phyloP scores from a whole-genome alignment of 352 stramenopile genomes.

The Globisporangium splendens region DNA sequence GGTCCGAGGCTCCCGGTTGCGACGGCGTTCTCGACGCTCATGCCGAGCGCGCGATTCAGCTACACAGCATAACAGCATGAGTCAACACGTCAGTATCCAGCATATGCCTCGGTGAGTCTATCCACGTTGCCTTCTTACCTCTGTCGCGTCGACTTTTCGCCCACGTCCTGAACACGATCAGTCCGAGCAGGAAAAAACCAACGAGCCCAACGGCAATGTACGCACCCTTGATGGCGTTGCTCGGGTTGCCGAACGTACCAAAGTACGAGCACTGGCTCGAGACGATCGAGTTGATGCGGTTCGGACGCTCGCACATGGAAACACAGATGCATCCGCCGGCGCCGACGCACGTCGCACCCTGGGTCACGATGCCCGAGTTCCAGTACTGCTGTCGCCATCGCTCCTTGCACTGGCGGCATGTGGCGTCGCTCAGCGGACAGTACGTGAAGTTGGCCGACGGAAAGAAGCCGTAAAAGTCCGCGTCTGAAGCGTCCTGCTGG shows the following conservation, averaged over 20 bases:
- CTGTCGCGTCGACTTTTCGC: background rate
- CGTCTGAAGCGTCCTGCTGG: background rate
- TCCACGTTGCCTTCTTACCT: slow-evolving; percentile 1
- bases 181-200: background rate
- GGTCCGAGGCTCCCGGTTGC: slow-evolving; percentile 2
- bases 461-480: slow-evolving; percentile 12
- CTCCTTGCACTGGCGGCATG: slow-evolving; percentile 10
- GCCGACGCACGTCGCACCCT: slow-evolving; percentile 1
- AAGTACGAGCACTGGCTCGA: slow-evolving; percentile 5
- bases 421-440: slow-evolving; percentile 5
- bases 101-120: too few relatives aligned
- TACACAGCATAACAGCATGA: background rate
- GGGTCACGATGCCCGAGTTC: background rate
- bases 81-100: background rate
- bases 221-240: slow-evolving; percentile 5
- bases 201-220: slow-evolving; percentile 8
- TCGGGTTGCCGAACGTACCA: background rate
- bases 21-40: background rate
- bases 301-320: slow-evolving; percentile 13
- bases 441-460: slow-evolving; percentile 17
- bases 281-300: slow-evolving; percentile 12
- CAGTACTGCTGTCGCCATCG: slow-evolving; percentile 13
- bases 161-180: slow-evolving; percentile 2
- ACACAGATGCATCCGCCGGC: slow-evolving; percentile 12
- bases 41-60: too few relatives aligned